Evolutionary conservation across 2,329 filamentous ascomycete genomes (phyloP).

Genomic region (Zymoseptoria brevis): DNA sequence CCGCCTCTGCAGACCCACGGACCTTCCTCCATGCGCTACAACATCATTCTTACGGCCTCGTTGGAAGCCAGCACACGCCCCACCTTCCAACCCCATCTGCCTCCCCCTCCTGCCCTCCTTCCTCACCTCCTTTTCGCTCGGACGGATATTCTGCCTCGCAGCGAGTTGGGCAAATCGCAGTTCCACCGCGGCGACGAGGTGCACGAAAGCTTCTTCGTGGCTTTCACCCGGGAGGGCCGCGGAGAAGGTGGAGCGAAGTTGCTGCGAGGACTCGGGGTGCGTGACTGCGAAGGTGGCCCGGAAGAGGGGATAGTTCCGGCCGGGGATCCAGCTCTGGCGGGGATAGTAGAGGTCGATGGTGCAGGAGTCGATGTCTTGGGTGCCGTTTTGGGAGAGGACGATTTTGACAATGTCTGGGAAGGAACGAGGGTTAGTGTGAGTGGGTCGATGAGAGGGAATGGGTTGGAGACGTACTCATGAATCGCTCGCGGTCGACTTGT

Average conservation of each 20-base stretch:
- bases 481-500: slow-evolving; percentile 9
- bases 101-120: neutral
- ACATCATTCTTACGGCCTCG: neutral
- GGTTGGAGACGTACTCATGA: slow-evolving; percentile 9
- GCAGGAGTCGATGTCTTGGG: slow-evolving; percentile 1
- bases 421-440: neutral
- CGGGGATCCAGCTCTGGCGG: neutral
- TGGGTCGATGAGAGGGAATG: neutral
- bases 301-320: slow-evolving; percentile 1
- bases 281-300: slow-evolving; percentile 10
- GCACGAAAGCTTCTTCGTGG: slow-evolving; percentile 4
- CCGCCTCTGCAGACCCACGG: neutral
- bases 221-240: neutral
- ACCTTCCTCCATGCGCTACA: neutral
- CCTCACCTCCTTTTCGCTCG: neutral
- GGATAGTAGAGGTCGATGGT: slow-evolving; percentile 9
- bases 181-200: slow-evolving; percentile 8
- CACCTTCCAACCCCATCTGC: neutral
- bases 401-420: slow-evolving; percentile 1
- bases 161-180: slow-evolving; percentile 1
- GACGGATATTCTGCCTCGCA: neutral
- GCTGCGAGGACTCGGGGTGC: neutral
- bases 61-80: neutral
- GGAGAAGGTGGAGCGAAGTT: slow-evolving; percentile 2
- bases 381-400: slow-evolving; percentile 14